phyloP scores from a whole-genome alignment of 148 eudicot species.

The Pouteria glomerata region DNA sequence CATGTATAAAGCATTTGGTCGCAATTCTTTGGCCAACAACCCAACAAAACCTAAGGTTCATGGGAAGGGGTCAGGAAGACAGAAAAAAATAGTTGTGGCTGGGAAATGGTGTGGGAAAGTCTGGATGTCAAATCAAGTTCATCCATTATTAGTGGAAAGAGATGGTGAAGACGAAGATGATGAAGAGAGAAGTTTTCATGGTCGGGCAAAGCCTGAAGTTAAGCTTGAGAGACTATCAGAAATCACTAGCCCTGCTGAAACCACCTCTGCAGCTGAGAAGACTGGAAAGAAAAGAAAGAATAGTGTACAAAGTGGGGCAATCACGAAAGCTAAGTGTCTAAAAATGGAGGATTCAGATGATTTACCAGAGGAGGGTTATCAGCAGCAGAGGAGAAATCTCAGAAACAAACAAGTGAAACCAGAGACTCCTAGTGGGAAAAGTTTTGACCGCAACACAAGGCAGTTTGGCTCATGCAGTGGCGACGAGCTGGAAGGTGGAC shows the following conservation, averaged over 20 bases:
- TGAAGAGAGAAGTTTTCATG: slow-evolving; percentile 25
- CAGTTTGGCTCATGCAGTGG: slow-evolving; percentile 30
- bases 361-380: slow-evolving; percentile 25
- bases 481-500: slow-evolving; percentile 59
- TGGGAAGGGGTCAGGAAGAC: slow-evolving; percentile 49
- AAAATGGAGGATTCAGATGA: slow-evolving; percentile 34
- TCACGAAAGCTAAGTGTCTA: slow-evolving; percentile 32
- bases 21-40: slow-evolving; percentile 35
- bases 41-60: slow-evolving; percentile 19
- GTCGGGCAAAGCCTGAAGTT: slow-evolving; percentile 30
- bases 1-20: slow-evolving; percentile 80
- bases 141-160: slow-evolving; percentile 58
- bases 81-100: slow-evolving; percentile 65
- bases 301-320: slow-evolving; percentile 20
- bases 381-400: slow-evolving; percentile 31
- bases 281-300: slow-evolving; percentile 53
- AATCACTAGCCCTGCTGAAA: slow-evolving; percentile 22
- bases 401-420: slow-evolving; percentile 36
- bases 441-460: slow-evolving; percentile 17
- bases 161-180: slow-evolving; percentile 44
- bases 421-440: slow-evolving; percentile 22
- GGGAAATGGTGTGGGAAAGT: slow-evolving; percentile 99
- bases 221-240: slow-evolving; percentile 34
- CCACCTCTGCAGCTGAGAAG: slow-evolving; percentile 26
- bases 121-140: slow-evolving; percentile 96